Percentiles rank a stretch among this genome's conserved stretches.
Evolutionary conservation across 345 rosid genomes (phyloP).

Genomic region (Eucalyptus guilfoylei): DNA sequence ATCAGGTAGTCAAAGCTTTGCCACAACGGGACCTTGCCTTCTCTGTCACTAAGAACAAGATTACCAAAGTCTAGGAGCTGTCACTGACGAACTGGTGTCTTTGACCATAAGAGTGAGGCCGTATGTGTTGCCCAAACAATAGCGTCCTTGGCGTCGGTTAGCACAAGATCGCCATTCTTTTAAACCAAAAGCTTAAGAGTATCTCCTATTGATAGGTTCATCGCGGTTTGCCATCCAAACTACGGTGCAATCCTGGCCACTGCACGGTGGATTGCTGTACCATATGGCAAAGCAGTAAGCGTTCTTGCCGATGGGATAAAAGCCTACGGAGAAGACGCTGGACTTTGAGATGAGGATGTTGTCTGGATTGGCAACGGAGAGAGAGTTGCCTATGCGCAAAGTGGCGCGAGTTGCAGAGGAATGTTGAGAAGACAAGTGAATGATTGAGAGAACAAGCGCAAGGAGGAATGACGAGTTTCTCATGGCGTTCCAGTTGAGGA

Average conservation of each 20-base stretch:
- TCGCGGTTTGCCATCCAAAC: conserved; percentile 27
- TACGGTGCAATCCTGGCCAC: not conserved
- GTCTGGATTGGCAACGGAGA: not conserved
- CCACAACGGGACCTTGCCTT: not conserved
- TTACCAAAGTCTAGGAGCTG: conserved; percentile 1
- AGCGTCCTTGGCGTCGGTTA: not conserved
- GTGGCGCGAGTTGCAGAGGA: not conserved
- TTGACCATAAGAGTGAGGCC: not conserved
- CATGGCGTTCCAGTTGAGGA: not conserved
- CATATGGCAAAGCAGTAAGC: not conserved
- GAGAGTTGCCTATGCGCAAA: not conserved
- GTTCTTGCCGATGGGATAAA: not conserved
- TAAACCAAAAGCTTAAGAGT: conserved; percentile 2
- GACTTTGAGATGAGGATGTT: not conserved
- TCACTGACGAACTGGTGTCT: not conserved
- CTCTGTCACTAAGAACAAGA: not conserved
- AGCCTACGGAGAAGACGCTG: not conserved
- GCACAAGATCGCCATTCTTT: not conserved
- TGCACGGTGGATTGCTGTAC: not conserved
- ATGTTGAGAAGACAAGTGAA: not conserved
- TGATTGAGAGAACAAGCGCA: not conserved
- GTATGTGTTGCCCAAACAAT: not conserved
- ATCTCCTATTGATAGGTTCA: conserved; percentile 8
- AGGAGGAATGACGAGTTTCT: not conserved
- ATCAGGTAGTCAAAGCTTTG: conserved; percentile 13